These are phyloP conservation scores for Nemania serpens DNA, from an alignment of 2,329 filamentous ascomycete genomes.

Conservation along the genomic window DNA sequence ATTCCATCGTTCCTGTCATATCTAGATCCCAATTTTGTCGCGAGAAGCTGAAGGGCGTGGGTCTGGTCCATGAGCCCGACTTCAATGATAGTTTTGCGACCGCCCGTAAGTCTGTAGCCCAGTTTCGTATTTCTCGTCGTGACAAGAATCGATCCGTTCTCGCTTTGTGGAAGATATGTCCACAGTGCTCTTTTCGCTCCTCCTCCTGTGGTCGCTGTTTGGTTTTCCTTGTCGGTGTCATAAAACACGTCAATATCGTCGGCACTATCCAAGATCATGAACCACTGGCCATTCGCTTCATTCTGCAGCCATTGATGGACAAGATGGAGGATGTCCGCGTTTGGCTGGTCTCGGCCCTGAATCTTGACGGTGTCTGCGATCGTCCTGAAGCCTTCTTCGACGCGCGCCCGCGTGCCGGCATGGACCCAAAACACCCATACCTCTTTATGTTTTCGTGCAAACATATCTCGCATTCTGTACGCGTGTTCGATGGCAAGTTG, in stretches of 20 bases:
- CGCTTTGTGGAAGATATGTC: slow-evolving; percentile 37
- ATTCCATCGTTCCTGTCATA: slow-evolving; percentile 22
- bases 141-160: slow-evolving; percentile 41
- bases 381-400: slow-evolving; percentile 40
- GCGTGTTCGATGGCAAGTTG: slow-evolving; percentile 29
- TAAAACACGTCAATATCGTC: slow-evolving; percentile 42
- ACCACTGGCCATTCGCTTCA: slow-evolving; percentile 39
- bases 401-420: slow-evolving; percentile 37
- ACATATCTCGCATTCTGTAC: slow-evolving; percentile 22
- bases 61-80: slow-evolving; percentile 16
- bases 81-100: slow-evolving; percentile 8
- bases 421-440: slow-evolving; percentile 45
- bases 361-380: slow-evolving; percentile 43
- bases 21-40: neutral
- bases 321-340: slow-evolving; percentile 32
- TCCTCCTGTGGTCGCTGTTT: neutral
- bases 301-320: slow-evolving; percentile 42
- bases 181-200: slow-evolving; percentile 22
- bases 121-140: slow-evolving; percentile 30
- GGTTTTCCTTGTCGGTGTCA: slow-evolving; percentile 13
- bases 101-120: slow-evolving; percentile 31
- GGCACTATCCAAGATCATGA: slow-evolving; percentile 46
- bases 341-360: slow-evolving; percentile 31
- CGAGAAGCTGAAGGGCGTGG: slow-evolving; percentile 13
- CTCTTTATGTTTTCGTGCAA: neutral